Evolutionary conservation across 2,329 filamentous ascomycete species (phyloP).

Genomic region (Aspergillus sp.): DNA sequence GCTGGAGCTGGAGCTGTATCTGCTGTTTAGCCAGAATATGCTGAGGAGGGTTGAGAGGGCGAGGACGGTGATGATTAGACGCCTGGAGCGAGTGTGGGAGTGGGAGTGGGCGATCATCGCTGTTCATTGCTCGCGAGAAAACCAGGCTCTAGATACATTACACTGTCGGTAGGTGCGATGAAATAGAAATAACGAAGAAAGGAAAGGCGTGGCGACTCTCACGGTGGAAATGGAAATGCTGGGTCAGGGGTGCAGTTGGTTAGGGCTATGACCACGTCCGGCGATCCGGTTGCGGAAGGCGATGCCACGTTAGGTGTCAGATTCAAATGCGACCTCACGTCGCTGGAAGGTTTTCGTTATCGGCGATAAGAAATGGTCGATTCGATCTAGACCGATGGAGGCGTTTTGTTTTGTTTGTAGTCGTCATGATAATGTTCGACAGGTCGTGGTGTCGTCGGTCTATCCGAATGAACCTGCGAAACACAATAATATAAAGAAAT

Average conservation of each 20-base stretch:
- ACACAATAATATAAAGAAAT: too few relatives aligned
- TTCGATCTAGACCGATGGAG: too few relatives aligned
- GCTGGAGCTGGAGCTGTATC: neutral
- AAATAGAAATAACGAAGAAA: neutral
- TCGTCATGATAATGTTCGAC: too few relatives aligned
- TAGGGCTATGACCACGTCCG: neutral
- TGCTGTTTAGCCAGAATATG: neutral
- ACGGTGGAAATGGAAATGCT: too few relatives aligned
- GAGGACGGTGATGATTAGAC: neutral
- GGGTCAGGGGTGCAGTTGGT: neutral
- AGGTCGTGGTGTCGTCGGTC: too few relatives aligned
- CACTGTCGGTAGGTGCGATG: neutral
- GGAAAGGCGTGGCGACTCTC: too few relatives aligned
- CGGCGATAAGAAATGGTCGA: too few relatives aligned
- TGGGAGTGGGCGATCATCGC: neutral
- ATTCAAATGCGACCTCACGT: too few relatives aligned
- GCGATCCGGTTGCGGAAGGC: neutral
- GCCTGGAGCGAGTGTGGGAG: neutral
- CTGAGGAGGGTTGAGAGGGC: neutral
- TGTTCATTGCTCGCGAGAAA: neutral
- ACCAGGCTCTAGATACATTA: neutral
- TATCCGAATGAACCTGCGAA: too few relatives aligned
- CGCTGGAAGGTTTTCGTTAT: too few relatives aligned
- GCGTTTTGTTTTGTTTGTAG: too few relatives aligned
- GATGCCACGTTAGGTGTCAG: neutral